phyloP scores from a whole-genome alignment of 1,284 basidiomycete genomes.

The Cryptococcus deneoformans region DNA sequence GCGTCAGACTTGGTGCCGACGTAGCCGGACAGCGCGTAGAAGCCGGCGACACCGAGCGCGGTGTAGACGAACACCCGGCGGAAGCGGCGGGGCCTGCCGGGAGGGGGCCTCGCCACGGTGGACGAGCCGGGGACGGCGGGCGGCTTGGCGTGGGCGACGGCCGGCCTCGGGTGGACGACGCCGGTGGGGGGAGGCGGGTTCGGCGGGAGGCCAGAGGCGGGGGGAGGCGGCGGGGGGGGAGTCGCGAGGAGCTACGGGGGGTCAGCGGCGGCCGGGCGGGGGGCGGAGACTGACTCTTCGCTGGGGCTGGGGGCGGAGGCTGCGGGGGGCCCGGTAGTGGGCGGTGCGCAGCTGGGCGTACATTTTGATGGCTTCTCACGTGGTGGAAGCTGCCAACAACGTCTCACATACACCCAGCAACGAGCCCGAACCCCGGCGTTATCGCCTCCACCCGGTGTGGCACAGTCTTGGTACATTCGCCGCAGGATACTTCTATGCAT shows the following conservation, averaged over 20 bases:
- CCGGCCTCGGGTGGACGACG: slow-evolving; percentile 21
- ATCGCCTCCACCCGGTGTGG: too few relatives aligned
- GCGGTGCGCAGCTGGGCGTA: slow-evolving; percentile 33
- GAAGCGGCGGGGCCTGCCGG: slow-evolving; percentile 27
- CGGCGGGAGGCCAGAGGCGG: slow-evolving; percentile 6
- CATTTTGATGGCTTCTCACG: slow-evolving; percentile 17
- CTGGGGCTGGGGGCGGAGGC: slow-evolving; percentile 20
- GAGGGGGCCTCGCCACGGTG: slow-evolving; percentile 25
- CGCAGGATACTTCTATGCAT: too few relatives aligned
- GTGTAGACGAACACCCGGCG: slow-evolving; percentile 50
- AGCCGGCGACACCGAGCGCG: slow-evolving; percentile 45
- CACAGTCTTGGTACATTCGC: too few relatives aligned
- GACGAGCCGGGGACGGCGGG: slow-evolving; percentile 22
- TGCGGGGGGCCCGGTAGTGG: slow-evolving; percentile 24
- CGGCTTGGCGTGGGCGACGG: slow-evolving; percentile 15
- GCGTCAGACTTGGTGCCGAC: slow-evolving; percentile 49
- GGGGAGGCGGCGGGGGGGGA: slow-evolving; percentile 16
- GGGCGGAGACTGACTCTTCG: slow-evolving; percentile 28
- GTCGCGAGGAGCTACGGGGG: slow-evolving; percentile 24
- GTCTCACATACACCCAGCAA: too few relatives aligned
- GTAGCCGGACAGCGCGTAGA: slow-evolving; percentile 52
- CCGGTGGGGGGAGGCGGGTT: slow-evolving; percentile 20
- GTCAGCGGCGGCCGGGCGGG: neutral
- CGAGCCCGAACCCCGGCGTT: too few relatives aligned
- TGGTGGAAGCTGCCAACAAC: too few relatives aligned